Percentiles rank a stretch among this genome's conserved stretches.
These are phyloP conservation scores for Rhizopus microsporus DNA, from an alignment of 371 early-diverging fungal species.

Conservation along the genomic window DNA sequence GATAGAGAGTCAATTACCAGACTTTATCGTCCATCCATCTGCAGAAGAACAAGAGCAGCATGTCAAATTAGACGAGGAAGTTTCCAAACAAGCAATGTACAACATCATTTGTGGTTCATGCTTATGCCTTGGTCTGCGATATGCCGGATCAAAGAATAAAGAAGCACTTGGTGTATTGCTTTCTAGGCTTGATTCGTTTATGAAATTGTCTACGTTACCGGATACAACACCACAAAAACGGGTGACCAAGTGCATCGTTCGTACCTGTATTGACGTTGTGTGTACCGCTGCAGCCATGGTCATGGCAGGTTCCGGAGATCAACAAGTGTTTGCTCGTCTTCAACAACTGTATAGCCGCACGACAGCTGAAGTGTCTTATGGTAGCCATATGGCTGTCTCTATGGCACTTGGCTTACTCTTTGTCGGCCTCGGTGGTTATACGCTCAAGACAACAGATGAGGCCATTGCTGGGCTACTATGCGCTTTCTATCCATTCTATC, in stretches of 20 bases:
- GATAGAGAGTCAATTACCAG: conserved; percentile 70
- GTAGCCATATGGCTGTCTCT: conserved; percentile 80
- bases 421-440: conserved; percentile 78
- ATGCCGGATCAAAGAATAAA: conserved; percentile 73
- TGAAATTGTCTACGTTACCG: conserved; percentile 29
- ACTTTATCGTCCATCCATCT: conserved; percentile 38
- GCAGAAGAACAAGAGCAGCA: conserved; percentile 14
- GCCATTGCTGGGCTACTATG: conserved; percentile 74
- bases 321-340: conserved; percentile 58
- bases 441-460: conserved; percentile 66
- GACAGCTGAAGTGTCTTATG: conserved; percentile 63
- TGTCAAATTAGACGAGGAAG: conserved; percentile 34
- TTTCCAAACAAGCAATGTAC: conserved; percentile 60
- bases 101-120: conserved; percentile 78
- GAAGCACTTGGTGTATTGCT: conserved; percentile 54
- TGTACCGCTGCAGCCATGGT: conserved; percentile 70
- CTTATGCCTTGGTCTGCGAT: conserved; percentile 76
- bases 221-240: conserved; percentile 57
- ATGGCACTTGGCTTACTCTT: conserved; percentile 87
- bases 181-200: conserved; percentile 52
- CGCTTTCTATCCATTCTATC: conserved; percentile 81
- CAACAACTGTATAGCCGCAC: conserved; percentile 54
- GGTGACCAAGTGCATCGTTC: conserved; percentile 53
- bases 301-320: conserved; percentile 82
- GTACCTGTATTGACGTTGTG: conserved; percentile 69